Base-by-base conservation (phyloP, 257 asterid species). In the Ilex aquifolium region DNA sequence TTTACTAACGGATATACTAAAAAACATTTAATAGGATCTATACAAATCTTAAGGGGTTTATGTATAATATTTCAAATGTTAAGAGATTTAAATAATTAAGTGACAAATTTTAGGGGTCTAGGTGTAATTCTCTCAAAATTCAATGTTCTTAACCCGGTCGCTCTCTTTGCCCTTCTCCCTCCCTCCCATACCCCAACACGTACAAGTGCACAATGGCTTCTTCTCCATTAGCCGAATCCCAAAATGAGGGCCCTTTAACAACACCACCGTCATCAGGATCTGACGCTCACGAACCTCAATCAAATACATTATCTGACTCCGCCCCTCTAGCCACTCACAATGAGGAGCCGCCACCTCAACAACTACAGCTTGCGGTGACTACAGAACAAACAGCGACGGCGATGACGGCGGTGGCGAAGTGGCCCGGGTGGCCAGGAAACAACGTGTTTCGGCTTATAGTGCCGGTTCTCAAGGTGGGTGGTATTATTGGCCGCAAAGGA, bases 361-460 rank as follows among this genome's bases (percentile, higher is more conserved):
- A 13, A 13, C 11, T 13, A 7, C 50, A 7, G 0, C 13, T 8
- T 44, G 11, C 13, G 50, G 50, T 44, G 50, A 44, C 50, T 44
- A 21, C 27, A 21, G 27, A 21, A 21, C 27, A 0, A 21, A 21
- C 50, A 44, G 50, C 50, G 50, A 44, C 54, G 10, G 17, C 65
- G 66, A 73, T 67, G 56, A 81, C 73, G 69, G 49, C 65, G 11
- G 72, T 69, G 71, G 77, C 75, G 44, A 49, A 49, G 10, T 49
- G 54, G 54, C 54, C 54, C 10, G 54, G 54, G 4, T 49, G 54
- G 54, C 54, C 54, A 11, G 54, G 54, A 15, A 12, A 49, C 54
- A 49, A 49, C 16, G 54, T 49, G 54, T 49, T 49, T 12, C 6
- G 54, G 54, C 54, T 49, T 3, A 49, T 49, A 49, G 54, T 49